Conservation (phyloP, 257 asterid species). For the Scutellaria barbata region DNA sequence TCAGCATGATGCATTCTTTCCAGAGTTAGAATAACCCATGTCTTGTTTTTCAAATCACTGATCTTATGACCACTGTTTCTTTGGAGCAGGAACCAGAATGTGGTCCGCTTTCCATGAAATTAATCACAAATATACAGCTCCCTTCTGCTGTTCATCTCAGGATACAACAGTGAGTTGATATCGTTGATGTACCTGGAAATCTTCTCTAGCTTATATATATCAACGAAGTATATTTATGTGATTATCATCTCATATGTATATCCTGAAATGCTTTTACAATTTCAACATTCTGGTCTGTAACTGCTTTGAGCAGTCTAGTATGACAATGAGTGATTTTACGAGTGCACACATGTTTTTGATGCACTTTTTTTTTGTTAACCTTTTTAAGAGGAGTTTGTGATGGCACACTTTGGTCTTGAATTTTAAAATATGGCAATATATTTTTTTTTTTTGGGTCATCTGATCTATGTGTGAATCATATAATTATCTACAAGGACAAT, state of each 20-base stretch:
- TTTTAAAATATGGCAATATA: too few relatives aligned
- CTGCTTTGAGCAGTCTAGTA: slow-evolving; percentile 11
- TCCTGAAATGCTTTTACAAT: slow-evolving; percentile 20
- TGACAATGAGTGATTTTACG: slow-evolving; percentile 19
- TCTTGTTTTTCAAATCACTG: too few relatives aligned
- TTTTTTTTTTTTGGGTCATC: too few relatives aligned
- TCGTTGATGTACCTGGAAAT: slow-evolving; percentile 18
- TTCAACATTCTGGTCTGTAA: slow-evolving; percentile 16
- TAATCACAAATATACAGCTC: slow-evolving; percentile 2
- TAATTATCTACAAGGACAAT: too few relatives aligned
- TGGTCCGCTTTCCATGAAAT: background rate
- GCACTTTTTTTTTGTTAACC: slow-evolving; percentile 3
- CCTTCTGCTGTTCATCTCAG: slow-evolving; percentile 17
- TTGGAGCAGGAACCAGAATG: slow-evolving; percentile 29
- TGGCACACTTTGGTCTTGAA: background rate
- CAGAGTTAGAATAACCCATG: too few relatives aligned
- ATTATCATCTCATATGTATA: slow-evolving; percentile 30
- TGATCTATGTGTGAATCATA: too few relatives aligned
- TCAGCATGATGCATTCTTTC: too few relatives aligned
- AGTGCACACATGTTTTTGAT: background rate
- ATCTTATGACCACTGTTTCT: background rate
- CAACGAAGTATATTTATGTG: slow-evolving; percentile 27
- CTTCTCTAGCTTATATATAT: background rate
- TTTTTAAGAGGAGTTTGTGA: background rate
- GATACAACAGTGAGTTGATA: slow-evolving; percentile 11